These are phyloP conservation scores for Diaporthe citrichinensis DNA, from an alignment of 2,329 filamentous ascomycete genomes.

Conservation along the genomic window DNA sequence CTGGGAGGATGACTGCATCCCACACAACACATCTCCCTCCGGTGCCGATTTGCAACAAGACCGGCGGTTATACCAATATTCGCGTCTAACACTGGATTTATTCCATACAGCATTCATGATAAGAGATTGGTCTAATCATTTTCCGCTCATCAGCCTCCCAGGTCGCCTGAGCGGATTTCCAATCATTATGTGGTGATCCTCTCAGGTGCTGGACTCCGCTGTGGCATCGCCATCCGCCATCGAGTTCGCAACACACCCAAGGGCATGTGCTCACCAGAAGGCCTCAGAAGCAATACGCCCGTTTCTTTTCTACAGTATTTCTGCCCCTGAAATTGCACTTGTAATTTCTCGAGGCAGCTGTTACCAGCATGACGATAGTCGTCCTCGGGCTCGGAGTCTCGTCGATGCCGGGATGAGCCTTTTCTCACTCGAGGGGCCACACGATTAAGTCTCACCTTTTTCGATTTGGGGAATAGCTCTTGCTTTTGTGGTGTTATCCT, in stretches of 20 bases:
- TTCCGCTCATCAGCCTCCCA: background rate
- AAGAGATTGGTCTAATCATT: background rate
- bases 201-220: background rate
- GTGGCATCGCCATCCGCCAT: background rate
- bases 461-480: too few relatives aligned
- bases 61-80: background rate
- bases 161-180: background rate
- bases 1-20: background rate
- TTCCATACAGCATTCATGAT: background rate
- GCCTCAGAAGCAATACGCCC: background rate
- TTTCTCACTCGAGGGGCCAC: background rate
- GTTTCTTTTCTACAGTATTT: background rate
- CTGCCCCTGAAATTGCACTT: background rate
- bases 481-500: background rate
- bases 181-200: background rate
- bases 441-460: background rate
- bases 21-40: fast-evolving
- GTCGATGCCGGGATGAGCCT: background rate
- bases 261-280: background rate
- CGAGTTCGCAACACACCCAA: background rate
- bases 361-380: background rate
- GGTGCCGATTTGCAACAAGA: background rate
- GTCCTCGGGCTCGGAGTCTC: background rate
- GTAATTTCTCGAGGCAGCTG: background rate
- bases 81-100: background rate